Evolutionary conservation across 2,329 filamentous ascomycete species (phyloP), one percentile per base, ranked within the genome.

Genomic region (Xylaria polymorpha): DNA sequence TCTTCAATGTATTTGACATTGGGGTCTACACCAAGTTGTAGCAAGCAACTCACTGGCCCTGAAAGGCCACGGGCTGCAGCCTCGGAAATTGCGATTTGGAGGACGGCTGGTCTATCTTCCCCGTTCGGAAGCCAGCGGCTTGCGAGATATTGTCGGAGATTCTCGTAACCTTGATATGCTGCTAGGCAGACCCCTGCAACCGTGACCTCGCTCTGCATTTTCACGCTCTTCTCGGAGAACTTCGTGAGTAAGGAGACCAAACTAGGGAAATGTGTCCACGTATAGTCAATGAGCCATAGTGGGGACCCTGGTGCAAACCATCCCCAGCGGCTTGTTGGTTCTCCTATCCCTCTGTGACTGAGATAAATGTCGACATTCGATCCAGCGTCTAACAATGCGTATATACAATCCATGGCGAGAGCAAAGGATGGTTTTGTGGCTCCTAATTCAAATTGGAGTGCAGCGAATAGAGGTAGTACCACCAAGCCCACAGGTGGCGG

Each of bases 131-230:
- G 53, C 37, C 10, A 7, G 41, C 53, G 35, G 37, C 35, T 22
- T 14, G 35, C 35, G n/a, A 57, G 53, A 57, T 57, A 57, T 57
- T 57, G 18, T 41, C n/a, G n/a, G 10, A 57, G n/a, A 57, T 43
- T 35, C 35, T 41, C 10, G 12, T 43, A 7, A 4, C 53, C 35
- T 39, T 57, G n/a, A 57, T 57, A 43, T 57, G 35, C 53, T 8
- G 53, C 53, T 7, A 43, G n/a, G 35, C 53, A 43, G 53, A 43
- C 20, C 35, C 35, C 53, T 15, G 35, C 9, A 57, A 57, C 53
- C 18, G 35, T 57, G 9, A 57, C 12, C 53, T 41, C 53, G 10
- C n/a, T 41, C n/a, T 43, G 53, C 35, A 41, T 41, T 15, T 41
- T 57, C 53, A 25, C 25, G 20, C 53, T 57, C 53, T 14, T 22